Percentiles rank a stretch among this genome's conserved stretches.
phyloP scores from a whole-genome alignment of 2,329 filamentous ascomycete species.

The Paecilomyces sp. region DNA sequence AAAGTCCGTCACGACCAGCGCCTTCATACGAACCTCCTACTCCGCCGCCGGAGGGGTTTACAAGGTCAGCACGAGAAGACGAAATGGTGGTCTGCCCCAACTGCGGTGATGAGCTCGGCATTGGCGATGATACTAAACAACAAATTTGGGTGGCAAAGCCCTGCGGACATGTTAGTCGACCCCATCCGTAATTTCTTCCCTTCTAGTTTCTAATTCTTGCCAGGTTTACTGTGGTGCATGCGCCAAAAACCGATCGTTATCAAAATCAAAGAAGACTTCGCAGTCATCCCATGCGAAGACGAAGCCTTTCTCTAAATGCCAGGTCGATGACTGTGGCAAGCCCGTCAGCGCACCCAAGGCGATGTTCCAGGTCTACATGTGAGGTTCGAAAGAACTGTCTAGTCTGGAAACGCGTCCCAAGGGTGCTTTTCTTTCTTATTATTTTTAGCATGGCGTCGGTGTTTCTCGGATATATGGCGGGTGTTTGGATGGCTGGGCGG shows the following conservation, averaged over 20 bases:
- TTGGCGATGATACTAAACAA: slow-evolving; percentile 63
- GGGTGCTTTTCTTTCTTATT: no score
- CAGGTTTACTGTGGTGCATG: slow-evolving; percentile 46
- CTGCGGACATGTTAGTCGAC: slow-evolving; percentile 77
- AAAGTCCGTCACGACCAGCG: slow-evolving; percentile 12
- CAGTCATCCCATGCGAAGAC: slow-evolving; percentile 15
- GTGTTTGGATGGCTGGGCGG: neutral
- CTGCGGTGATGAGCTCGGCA: slow-evolving; percentile 76
- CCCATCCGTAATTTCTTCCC: neutral
- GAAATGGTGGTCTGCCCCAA: slow-evolving; percentile 75
- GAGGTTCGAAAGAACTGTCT: slow-evolving; percentile 6
- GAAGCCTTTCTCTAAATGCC: slow-evolving; percentile 38
- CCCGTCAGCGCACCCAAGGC: slow-evolving; percentile 28
- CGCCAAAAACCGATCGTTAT: slow-evolving; percentile 30
- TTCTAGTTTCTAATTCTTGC: neutral
- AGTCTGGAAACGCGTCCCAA: neutral
- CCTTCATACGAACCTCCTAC: slow-evolving; percentile 54
- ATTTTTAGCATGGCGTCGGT: neutral
- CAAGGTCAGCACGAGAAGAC: slow-evolving; percentile 64
- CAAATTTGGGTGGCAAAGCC: slow-evolving; percentile 88
- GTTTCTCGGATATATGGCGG: neutral
- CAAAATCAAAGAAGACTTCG: slow-evolving; percentile 25
- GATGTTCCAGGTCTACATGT: slow-evolving; percentile 44
- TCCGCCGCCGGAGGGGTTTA: slow-evolving; percentile 69
- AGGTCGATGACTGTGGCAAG: slow-evolving; percentile 35